phyloP scores from a whole-genome alignment of 2,329 filamentous ascomycete genomes.

The Fusarium sp. region DNA sequence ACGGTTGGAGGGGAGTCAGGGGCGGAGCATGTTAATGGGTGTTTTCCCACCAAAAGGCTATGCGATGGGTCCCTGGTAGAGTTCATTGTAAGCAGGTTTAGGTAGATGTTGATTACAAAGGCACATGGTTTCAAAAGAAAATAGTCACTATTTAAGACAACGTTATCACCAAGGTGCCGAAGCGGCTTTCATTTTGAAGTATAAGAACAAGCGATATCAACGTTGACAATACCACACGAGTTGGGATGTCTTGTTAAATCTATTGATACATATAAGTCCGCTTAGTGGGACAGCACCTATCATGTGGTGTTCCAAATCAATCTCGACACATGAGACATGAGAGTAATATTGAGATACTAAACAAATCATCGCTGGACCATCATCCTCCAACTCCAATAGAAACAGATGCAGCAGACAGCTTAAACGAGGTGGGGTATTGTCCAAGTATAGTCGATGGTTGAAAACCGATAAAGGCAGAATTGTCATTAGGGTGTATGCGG shows the following conservation, averaged over 20 bases:
- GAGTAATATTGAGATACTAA: slow-evolving; percentile 19
- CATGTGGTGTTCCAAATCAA: slow-evolving; percentile 9
- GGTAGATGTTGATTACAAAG: slow-evolving; percentile 48
- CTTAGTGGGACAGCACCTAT: slow-evolving; percentile 7
- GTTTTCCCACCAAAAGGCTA: slow-evolving; percentile 51
- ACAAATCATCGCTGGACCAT: slow-evolving; percentile 36
- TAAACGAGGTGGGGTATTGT: slow-evolving; percentile 48
- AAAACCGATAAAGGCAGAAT: slow-evolving; percentile 13
- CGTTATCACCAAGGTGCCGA: slow-evolving; percentile 1
- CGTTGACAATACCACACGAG: neutral
- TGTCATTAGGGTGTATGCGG: slow-evolving; percentile 11
- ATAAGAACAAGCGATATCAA: slow-evolving; percentile 15
- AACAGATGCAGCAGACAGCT: slow-evolving; percentile 11
- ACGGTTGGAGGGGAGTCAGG: slow-evolving; percentile 49
- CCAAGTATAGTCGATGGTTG: slow-evolving; percentile 34
- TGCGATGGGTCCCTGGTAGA: slow-evolving; percentile 49
- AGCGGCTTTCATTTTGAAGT: neutral
- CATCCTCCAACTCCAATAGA: slow-evolving; percentile 32
- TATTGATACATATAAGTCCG: slow-evolving; percentile 2
- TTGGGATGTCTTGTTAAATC: neutral
- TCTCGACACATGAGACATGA: slow-evolving; percentile 13
- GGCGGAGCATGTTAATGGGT: slow-evolving; percentile 51
- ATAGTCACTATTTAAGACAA: neutral
- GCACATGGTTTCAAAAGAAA: slow-evolving; percentile 34
- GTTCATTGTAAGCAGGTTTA: slow-evolving; percentile 49